Percentiles rank a stretch among this genome's conserved stretches.
phyloP scores from a whole-genome alignment of 106 monocot genomes.

The Allium sativum region DNA sequence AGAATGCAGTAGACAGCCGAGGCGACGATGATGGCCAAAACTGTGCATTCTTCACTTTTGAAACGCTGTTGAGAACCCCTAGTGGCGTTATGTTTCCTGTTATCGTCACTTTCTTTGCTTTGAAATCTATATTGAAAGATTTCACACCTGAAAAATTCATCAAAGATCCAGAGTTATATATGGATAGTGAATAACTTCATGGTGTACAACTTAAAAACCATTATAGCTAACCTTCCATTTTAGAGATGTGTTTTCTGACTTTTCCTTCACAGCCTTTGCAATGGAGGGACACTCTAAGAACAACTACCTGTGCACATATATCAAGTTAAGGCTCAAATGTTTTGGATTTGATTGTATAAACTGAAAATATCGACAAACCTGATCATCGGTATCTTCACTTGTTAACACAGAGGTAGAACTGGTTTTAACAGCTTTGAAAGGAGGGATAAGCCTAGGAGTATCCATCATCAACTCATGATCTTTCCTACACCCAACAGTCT shows the following conservation, averaged over 20 bases:
- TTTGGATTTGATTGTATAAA: neutral
- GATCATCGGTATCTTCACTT: neutral
- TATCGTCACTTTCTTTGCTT: slow-evolving; percentile 57
- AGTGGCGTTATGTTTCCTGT: slow-evolving; percentile 48
- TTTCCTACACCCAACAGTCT: slow-evolving; percentile 1
- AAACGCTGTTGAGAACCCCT: slow-evolving; percentile 36
- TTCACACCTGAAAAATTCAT: slow-evolving; percentile 28
- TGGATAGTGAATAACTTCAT: neutral
- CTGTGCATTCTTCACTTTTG: slow-evolving; percentile 56
- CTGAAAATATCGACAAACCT: neutral
- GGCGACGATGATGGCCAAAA: slow-evolving; percentile 34
- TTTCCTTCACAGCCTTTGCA: slow-evolving; percentile 77
- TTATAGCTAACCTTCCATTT: slow-evolving; percentile 35
- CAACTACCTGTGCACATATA: slow-evolving; percentile 31
- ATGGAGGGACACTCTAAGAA: slow-evolving; percentile 64
- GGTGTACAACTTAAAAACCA: neutral
- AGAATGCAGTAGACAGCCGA: slow-evolving; percentile 8
- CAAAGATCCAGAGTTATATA: neutral
- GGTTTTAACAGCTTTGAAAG: neutral
- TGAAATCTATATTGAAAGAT: slow-evolving; percentile 53
- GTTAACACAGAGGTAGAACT: slow-evolving; percentile 14
- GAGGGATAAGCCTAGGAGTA: neutral
- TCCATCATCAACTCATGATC: neutral
- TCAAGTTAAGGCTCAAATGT: neutral
- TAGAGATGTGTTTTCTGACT: slow-evolving; percentile 50